These are phyloP conservation scores for Pulveroboletus sp. DNA, from an alignment of 768 basidiomycete species.

Conservation along the genomic window DNA sequence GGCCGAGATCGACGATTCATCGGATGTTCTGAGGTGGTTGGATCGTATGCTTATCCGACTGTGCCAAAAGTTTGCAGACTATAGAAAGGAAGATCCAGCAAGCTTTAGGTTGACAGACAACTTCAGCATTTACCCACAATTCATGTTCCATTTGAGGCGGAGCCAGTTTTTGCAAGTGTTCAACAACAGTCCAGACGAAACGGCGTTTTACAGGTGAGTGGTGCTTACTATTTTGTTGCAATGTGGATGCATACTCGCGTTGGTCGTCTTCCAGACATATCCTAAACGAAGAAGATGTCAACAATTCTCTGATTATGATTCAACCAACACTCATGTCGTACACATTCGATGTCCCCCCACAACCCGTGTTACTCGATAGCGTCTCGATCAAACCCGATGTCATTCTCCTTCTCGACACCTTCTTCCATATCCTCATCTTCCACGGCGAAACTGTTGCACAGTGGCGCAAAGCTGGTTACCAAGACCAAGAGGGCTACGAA, in stretches of 20 bases:
- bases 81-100: conserved; percentile 93
- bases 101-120: conserved; percentile 92
- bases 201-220: conserved; percentile 89
- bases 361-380: conserved; percentile 94
- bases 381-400: conserved; percentile 97
- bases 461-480: conserved; percentile 98
- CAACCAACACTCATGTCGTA: conserved; percentile 99
- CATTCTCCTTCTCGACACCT: conserved; percentile 94
- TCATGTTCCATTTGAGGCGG: conserved; percentile 98
- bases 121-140: conserved; percentile 98
- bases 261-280: conserved; percentile 61
- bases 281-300: conserved; percentile 95
- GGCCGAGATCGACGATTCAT: conserved; percentile 96
- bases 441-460: conserved; percentile 96
- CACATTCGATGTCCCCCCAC: conserved; percentile 84
- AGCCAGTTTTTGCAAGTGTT: conserved; percentile 99
- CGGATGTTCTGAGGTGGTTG: conserved; percentile 94
- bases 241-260: conserved; percentile 1
- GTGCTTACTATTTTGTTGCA: neutral
- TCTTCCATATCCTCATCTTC: conserved; percentile 99
- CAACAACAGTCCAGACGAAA: conserved; percentile 99
- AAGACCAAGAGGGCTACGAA: conserved; percentile 98
- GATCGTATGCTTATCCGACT: conserved; percentile 98
- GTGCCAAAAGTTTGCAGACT: conserved; percentile 99
- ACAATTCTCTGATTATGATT: conserved; percentile 99